Percentiles rank a stretch among this genome's conserved stretches.
Conservation (phyloP, 208 protist species). For the Leishmania gerbilli region DNA sequence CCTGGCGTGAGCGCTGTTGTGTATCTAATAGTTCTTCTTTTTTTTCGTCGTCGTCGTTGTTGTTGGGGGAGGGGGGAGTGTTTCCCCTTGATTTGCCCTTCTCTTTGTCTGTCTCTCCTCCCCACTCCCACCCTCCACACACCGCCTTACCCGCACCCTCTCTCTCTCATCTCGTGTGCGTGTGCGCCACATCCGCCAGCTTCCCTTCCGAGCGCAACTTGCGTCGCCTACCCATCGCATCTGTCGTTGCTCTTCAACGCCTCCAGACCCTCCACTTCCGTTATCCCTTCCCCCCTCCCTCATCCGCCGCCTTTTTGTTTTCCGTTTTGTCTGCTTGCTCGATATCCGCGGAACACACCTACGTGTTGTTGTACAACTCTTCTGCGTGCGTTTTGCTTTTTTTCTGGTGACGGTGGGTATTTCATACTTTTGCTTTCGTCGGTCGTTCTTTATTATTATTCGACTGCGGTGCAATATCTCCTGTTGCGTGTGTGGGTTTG, state of each 20-base stretch:
- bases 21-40: background rate
- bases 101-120: background rate
- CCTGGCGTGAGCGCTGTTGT: background rate
- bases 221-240: background rate
- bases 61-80: background rate
- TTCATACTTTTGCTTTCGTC: background rate
- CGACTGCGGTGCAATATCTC: background rate
- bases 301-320: background rate
- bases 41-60: no score
- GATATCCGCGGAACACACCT: background rate
- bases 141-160: background rate
- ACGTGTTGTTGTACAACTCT: background rate
- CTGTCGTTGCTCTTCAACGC: background rate
- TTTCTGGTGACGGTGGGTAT: background rate
- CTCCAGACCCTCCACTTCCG: background rate
- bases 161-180: background rate
- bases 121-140: background rate
- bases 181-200: background rate
- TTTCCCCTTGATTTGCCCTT: background rate
- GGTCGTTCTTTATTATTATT: background rate
- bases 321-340: background rate
- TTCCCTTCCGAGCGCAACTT: background rate
- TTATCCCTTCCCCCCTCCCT: background rate
- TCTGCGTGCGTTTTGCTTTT: background rate
- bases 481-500: background rate